Conservation (phyloP, 208 protist genomes). For the Trypanosoma melophagium region DNA sequence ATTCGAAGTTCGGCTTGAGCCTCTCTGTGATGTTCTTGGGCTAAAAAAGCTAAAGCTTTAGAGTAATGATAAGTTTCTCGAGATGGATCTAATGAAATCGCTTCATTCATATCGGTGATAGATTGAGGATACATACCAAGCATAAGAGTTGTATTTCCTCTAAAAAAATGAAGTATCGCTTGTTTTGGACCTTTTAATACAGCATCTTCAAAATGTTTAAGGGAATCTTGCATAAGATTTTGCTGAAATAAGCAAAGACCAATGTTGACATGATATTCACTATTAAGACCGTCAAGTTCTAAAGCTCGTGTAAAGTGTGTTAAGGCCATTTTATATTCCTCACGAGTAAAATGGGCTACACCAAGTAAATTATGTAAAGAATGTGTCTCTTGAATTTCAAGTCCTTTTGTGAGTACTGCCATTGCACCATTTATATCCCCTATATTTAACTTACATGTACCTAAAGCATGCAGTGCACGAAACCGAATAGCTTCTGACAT, state of each 20-base stretch:
- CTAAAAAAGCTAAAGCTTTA: conserved; percentile 51
- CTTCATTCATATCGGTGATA: conserved; percentile 55
- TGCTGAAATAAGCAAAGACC: conserved; percentile 68
- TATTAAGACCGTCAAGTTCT: conserved; percentile 50
- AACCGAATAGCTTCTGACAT: conserved; percentile 35
- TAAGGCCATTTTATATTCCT: conserved; percentile 41
- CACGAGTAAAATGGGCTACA: conserved; percentile 66
- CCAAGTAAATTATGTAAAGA: conserved; percentile 75
- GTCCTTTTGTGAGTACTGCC: conserved; percentile 39
- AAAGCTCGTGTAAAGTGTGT: conserved; percentile 70
- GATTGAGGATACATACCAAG: conserved; percentile 55
- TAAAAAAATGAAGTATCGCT: conserved; percentile 66
- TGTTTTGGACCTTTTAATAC: conserved; percentile 46
- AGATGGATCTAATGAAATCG: conserved; percentile 45
- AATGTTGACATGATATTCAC: conserved; percentile 71
- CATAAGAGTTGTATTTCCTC: conserved; percentile 63
- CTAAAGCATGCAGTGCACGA: conserved; percentile 29
- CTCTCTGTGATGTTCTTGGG: conserved; percentile 28
- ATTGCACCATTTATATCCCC: conserved; percentile 28
- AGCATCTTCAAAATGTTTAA: conserved; percentile 73
- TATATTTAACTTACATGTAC: conserved; percentile 29
- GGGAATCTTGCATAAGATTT: conserved; percentile 45
- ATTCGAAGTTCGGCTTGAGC: conserved; percentile 41
- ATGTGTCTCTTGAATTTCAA: conserved; percentile 66
- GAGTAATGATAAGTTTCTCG: conserved; percentile 48